A percentile compares a stretch with the other conserved stretches of the same genome.
These are phyloP conservation scores for Alisma plantagoaquatica DNA, from an alignment of 106 monocot genomes.

Conservation along the genomic window DNA sequence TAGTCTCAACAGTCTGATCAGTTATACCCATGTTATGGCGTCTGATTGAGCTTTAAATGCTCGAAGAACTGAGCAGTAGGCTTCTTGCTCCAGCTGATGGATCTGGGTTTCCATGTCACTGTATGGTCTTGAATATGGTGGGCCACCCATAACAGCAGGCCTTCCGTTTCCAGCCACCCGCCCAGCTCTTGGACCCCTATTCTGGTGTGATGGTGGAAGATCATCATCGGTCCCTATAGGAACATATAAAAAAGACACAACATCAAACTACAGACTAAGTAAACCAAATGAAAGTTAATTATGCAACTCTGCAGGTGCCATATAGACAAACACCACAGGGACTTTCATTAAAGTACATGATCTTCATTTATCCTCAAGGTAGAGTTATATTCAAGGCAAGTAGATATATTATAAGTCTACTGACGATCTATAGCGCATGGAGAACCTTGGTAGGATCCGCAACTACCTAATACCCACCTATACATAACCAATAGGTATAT, in stretches of 20 bases:
- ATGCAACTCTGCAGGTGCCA: too few species aligned
- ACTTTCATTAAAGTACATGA: too few species aligned
- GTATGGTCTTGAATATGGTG: conserved; percentile 31
- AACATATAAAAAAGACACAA: not conserved
- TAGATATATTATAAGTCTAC: too few species aligned
- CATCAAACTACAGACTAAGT: too few species aligned
- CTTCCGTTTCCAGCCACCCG: conserved; percentile 66
- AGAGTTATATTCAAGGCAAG: too few species aligned
- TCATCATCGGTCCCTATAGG: conserved; percentile 92
- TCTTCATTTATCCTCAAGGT: too few species aligned
- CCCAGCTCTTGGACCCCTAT: conserved; percentile 39
- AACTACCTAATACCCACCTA: too few species aligned
- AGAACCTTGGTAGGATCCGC: too few species aligned
- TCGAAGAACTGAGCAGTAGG: conserved; percentile 82
- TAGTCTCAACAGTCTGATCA: not conserved
- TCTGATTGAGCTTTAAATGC: conserved; percentile 99
- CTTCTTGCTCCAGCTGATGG: conserved; percentile 89
- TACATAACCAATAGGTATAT: too few species aligned
- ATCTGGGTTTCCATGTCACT: conserved; percentile 90
- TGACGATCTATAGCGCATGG: too few species aligned
- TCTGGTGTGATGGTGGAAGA: conserved; percentile 81
- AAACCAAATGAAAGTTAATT: too few species aligned
- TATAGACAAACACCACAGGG: too few species aligned
- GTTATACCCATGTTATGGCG: conserved; percentile 92
- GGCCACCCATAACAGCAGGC: conserved; percentile 20